Evolutionary conservation across 73 alveolate species (phyloP).

Genomic region (Strombidium stylifer): DNA sequence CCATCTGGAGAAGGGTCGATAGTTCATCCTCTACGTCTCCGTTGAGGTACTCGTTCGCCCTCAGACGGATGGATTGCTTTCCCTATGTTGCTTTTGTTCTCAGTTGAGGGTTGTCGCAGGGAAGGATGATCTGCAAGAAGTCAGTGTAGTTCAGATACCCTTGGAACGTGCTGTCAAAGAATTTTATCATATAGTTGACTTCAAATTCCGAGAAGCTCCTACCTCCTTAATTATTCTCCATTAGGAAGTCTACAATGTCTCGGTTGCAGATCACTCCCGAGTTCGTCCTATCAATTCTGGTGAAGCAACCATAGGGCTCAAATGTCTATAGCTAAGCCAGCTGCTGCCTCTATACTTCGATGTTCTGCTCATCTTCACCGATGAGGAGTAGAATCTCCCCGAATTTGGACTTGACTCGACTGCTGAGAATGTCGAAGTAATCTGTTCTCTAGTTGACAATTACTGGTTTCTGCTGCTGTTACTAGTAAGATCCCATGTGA

Average conservation of each 20-base stretch:
- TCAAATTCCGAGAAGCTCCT: constrained; percentile 10
- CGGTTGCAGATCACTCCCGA: constrained; percentile 1
- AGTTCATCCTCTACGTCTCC: constrained; percentile 39
- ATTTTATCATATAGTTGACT: constrained; percentile 14
- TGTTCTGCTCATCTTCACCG: constrained; percentile 62
- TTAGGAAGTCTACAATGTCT: constrained; percentile 9
- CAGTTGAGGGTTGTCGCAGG: constrained; percentile 25
- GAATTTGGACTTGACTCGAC: constrained; percentile 44
- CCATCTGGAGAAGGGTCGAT: constrained; percentile 50
- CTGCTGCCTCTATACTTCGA: constrained; percentile 53
- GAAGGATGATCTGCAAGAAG: constrained; percentile 25
- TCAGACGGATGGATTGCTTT: neutral
- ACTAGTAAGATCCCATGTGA: neutral
- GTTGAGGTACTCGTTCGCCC: neutral
- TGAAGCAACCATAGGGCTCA: constrained; percentile 74
- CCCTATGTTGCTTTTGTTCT: constrained; percentile 33
- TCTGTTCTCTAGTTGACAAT: neutral
- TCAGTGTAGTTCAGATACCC: constrained; percentile 30
- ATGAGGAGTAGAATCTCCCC: constrained; percentile 58
- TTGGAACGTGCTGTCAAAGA: constrained; percentile 22
- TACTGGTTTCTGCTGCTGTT: neutral
- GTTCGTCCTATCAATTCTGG: constrained; percentile 50
- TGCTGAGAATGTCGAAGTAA: constrained; percentile 8
- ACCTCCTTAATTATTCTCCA: constrained; percentile 23
- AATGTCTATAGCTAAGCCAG: constrained; percentile 62